Evolutionary conservation across 768 basidiomycete genomes (phyloP), one percentile per base, ranked within the genome.

Genomic region (Kwoniella heveanensis): DNA sequence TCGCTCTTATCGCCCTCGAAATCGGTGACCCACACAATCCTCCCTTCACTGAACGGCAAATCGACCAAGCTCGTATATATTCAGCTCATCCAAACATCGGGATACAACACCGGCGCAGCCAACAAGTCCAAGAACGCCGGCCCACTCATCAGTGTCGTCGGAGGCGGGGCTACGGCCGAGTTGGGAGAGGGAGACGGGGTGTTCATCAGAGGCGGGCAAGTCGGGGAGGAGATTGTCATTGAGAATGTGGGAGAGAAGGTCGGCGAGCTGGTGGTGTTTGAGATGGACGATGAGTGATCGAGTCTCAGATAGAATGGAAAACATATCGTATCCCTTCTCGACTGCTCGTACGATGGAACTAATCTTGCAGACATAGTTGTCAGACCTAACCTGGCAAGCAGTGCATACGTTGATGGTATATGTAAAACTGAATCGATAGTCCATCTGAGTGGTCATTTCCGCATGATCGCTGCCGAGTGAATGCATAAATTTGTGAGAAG

Each of bases 141-240:
- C 0, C 87, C 86, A 0, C 80, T 79, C 21, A 78, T 95, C 52
- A 85, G 81, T 65, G 74, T 94, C 9, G 77, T 74, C 32, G 81
- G 82, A 5, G 30, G 48, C 81, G 2, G 81, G 75, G 4, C 8
- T 8, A 44, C 39, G 15, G 62, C 86, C 2, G 86, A 84, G 39
- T 79, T 95, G 57, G 85, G 85, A 30, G 94, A 97, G 71, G 94
- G 94, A 0, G 94, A 97, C 73, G 92, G 91, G 0, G 87, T 88
- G 13, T 97, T 92, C 79, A 77, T 95, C 49, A 83, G 85, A 0
- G 85, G 75, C 26, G 79, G 73, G 0, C 67, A 82, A 1, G 79
- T 81, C 0, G 83, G 81, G 0, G 83, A 85, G 22, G 81, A 77
- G 58, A 52, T 83, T 78, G 58, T 50, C 56, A 25, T 84, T 19